Conservation (phyloP, 2,329 filamentous ascomycete genomes). For the Fusarium sublunatum region DNA sequence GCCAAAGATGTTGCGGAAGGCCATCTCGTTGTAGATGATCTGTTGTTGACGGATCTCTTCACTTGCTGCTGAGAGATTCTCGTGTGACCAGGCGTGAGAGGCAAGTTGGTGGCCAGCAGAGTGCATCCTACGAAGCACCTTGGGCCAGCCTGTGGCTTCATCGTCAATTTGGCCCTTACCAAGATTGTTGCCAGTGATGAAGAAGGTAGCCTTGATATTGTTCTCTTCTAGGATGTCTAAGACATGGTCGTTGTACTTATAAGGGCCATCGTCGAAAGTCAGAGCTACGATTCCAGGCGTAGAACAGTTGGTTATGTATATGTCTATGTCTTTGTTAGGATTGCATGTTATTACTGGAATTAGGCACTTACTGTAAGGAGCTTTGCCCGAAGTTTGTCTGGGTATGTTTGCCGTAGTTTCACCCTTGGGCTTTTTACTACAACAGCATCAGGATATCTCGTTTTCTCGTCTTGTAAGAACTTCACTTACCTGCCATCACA, state of each 20-base stretch:
- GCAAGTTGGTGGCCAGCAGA: constrained; percentile 57
- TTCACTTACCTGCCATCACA: constrained; percentile 52
- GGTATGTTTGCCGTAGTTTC: constrained; percentile 45
- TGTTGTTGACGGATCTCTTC: constrained; percentile 50
- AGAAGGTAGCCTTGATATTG: constrained; percentile 54
- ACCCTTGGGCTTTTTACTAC: constrained; percentile 47
- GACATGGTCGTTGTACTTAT: constrained; percentile 53
- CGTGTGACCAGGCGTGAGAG: constrained; percentile 59
- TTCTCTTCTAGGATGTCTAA: constrained; percentile 52
- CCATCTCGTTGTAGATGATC: constrained; percentile 58
- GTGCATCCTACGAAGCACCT: constrained; percentile 54
- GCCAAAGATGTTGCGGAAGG: constrained; percentile 55
- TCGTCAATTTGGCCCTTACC: constrained; percentile 56
- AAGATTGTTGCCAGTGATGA: constrained; percentile 55
- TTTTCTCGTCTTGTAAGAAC: neutral
- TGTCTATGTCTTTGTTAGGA: constrained; percentile 38
- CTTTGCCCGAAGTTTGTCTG: constrained; percentile 45
- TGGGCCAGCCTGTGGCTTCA: constrained; percentile 47
- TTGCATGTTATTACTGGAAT: rapidly evolving
- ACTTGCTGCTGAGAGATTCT: constrained; percentile 51
- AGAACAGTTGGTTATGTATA: constrained; percentile 50
- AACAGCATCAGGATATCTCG: neutral
- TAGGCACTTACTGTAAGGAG: constrained; percentile 48
- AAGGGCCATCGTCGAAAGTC: constrained; percentile 61
- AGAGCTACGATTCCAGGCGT: constrained; percentile 53